Evolutionary conservation across 1,139 yeast species (phyloP).

Genomic region (Citeromyces hawaiiensis): DNA sequence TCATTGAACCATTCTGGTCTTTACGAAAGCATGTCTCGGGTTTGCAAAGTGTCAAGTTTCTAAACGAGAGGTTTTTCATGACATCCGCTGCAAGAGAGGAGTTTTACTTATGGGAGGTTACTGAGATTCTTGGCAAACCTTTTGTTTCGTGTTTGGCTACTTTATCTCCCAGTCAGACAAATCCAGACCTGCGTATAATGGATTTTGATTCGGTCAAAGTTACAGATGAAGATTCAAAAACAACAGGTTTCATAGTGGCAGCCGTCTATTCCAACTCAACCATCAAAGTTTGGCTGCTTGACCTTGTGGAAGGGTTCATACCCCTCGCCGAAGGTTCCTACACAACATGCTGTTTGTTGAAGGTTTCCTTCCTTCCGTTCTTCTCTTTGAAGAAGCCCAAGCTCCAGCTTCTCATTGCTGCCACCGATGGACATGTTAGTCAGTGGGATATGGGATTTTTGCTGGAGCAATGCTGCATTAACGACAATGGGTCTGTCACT

Average conservation of each 20-base stretch:
- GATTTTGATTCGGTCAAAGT: slow-evolving; percentile 45
- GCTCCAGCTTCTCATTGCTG: slow-evolving; percentile 35
- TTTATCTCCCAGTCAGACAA: slow-evolving; percentile 31
- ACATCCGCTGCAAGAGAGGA: slow-evolving; percentile 89
- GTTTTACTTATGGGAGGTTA: slow-evolving; percentile 62
- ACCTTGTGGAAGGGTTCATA: slow-evolving; percentile 23
- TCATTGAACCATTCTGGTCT: slow-evolving; percentile 37
- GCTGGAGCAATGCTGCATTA: slow-evolving; percentile 9
- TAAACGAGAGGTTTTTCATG: slow-evolving; percentile 36
- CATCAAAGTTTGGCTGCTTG: slow-evolving; percentile 51
- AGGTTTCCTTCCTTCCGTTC: slow-evolving; percentile 32
- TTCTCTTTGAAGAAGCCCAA: slow-evolving; percentile 7
- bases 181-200: slow-evolving; percentile 84
- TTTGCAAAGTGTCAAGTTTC: slow-evolving; percentile 58
- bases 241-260: slow-evolving; percentile 34
- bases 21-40: slow-evolving; percentile 82
- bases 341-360: slow-evolving; percentile 64
- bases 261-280: slow-evolving; percentile 81
- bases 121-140: slow-evolving; percentile 21
- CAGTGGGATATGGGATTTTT: slow-evolving; percentile 37
- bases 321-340: slow-evolving; percentile 37
- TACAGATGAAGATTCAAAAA: slow-evolving; percentile 9
- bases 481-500: background rate
- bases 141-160: slow-evolving; percentile 30
- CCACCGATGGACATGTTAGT: slow-evolving; percentile 75